Base-by-base conservation (phyloP, 257 asterid species). In the Asclepias syriaca region DNA sequence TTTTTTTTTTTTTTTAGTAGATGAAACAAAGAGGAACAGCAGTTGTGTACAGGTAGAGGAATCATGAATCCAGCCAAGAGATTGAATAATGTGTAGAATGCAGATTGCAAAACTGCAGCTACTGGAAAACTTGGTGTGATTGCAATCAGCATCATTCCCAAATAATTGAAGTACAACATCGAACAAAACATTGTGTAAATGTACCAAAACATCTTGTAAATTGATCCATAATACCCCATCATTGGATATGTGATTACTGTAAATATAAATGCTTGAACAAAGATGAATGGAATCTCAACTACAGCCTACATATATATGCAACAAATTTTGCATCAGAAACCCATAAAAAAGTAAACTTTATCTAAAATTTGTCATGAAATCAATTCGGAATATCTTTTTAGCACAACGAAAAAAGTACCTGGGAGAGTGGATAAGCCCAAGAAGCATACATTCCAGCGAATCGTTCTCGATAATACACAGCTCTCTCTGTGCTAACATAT, bases 371-470 rank as follows among this genome's bases (percentile, higher is more conserved):
- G 34, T 29, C 27, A 24, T 24, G 27, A 24, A 24, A 24, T 24
- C 3, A 29, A 29, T 29, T 29, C 34, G 34, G 34, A 2, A 29
- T 29, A 29, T 29, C 34, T 29, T 29, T 29, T 29, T 29, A 29
- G 34, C 34, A 29, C 34, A 29, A 29, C 34, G 34, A 29, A 2
- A 29, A 29, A 2, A 29, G 6, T 78, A 79, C 93, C 84, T 85
- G 90, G 22, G 93, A 88, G 1, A 82, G 80, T 70, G 88, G 80
- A 66, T 85, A 87, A 72, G 87, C 85, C 93, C 89, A 83, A 1
- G 85, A 79, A 72, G 88, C 80, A 65, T 87, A 87, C 93, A 87
- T 87, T 75, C 93, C 87, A 9, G 89, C 77, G 71, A 80, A 87
- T 70, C 78, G 77, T 67, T 87, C 93, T 37, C 93, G 79, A 66